Base-by-base conservation (phyloP, 2,329 filamentous ascomycete genomes). In the Fusarium denticulatum region DNA sequence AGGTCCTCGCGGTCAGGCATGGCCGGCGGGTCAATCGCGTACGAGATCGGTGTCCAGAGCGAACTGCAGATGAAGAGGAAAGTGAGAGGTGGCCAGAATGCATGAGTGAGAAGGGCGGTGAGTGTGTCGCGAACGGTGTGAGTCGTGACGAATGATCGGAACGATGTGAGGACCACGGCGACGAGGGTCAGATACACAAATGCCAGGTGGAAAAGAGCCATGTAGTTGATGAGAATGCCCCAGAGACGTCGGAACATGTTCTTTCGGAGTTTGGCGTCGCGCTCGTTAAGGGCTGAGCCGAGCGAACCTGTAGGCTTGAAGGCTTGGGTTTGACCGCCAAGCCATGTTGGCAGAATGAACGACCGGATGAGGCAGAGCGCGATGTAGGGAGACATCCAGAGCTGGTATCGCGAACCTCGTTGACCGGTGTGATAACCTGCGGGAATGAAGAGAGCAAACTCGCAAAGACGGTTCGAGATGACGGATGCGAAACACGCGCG, bases 361-460 rank as follows among this genome's bases (percentile, higher is more conserved):
- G 88, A 85, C 6, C 88, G 88, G 58, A 90, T 80, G 60, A 91
- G 86, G 74, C 86, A 88, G 16, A 89, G 82, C 1, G 88, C 87
- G 67, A 90, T 88, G 79, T 90, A 91, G 0, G 89, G 88, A 12
- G 88, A 85, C 88, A 91, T 91, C 88, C 89, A 91, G 34, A 91
- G 82, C 79, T 89, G 87, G 70, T 87, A 87, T 8, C 88, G 83
- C 5, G 85, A 84, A 43, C 88, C 88, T 60, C 88, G 84, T 78
- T 89, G 88, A 8, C 88, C 88, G 16, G 87, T 88, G 77, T 89
- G 86, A 76, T 90, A 90, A 26, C 89, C 88, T 4, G 88, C 85
- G 0, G 89, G 88, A 18, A 89, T 84, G 77, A 86, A 90, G n/a
- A 89, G 83, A n/a, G 86, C 82, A 66, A 88, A 85, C 76, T 90